Evolutionary conservation across 108 stramenopile genomes (phyloP).

Genomic region (Skeletonema menzelii): DNA sequence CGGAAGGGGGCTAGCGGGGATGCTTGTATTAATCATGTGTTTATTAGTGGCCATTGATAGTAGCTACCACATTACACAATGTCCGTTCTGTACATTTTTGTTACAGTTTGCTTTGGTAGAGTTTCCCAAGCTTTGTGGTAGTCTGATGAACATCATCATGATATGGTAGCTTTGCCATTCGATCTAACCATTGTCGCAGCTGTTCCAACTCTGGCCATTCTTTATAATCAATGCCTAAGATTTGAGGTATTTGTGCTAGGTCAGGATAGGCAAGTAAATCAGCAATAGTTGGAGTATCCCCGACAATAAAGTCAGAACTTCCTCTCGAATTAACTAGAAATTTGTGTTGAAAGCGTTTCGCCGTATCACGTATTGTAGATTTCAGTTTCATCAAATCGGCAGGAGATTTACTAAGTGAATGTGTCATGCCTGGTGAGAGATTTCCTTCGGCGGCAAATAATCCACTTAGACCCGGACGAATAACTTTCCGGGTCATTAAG

Average conservation of each 20-base stretch:
- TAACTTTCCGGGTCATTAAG: conserved; percentile 22
- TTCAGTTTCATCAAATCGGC: conserved; percentile 11
- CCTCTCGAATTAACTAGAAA: background rate
- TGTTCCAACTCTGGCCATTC: conserved; percentile 13
- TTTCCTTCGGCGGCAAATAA: background rate
- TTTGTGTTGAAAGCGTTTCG: conserved; percentile 15
- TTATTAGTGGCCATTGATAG: background rate
- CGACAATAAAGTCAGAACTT: background rate
- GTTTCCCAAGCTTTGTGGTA: conserved; percentile 12
- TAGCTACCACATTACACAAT: background rate
- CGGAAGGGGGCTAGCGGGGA: background rate
- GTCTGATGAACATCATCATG: conserved; percentile 24
- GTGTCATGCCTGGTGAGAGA: background rate
- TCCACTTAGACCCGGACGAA: conserved; percentile 1
- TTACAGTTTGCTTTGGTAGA: conserved; percentile 20
- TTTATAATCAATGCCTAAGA: conserved; percentile 10
- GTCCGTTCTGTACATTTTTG: background rate
- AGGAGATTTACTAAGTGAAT: conserved; percentile 6
- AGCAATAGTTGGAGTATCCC: conserved; percentile 12
- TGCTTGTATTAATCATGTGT: background rate
- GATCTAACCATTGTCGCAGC: conserved; percentile 12
- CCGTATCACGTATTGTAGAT: conserved; percentile 11
- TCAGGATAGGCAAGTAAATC: conserved; percentile 24
- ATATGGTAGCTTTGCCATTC: conserved; percentile 6
- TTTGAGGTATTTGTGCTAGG: conserved; percentile 14